Percentiles rank a stretch among this genome's conserved stretches.
phyloP scores from a whole-genome alignment of 2,329 filamentous ascomycete species.

The Penicillium brasilianum region DNA sequence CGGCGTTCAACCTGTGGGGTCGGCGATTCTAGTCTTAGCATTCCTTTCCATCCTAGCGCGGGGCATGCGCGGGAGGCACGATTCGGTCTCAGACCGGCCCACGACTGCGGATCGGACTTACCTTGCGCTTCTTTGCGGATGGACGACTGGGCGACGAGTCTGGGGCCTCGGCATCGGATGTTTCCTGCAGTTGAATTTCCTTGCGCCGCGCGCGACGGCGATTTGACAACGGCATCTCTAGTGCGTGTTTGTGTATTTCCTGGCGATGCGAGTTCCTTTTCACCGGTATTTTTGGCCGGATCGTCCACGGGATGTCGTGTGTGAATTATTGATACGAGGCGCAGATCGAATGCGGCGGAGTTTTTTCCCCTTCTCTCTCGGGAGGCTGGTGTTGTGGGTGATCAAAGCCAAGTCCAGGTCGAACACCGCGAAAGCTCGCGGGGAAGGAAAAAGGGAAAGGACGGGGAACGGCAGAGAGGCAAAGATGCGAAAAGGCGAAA shows the following conservation, averaged over 20 bases:
- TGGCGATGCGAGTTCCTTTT: not conserved
- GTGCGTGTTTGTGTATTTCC: not conserved
- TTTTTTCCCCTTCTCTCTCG: constrained; percentile 13
- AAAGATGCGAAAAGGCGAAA: constrained; percentile 23
- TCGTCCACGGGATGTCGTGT: not conserved
- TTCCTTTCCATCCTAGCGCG: constrained; percentile 13
- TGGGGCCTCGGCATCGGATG: constrained; percentile 51
- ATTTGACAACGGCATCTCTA: constrained; percentile 51
- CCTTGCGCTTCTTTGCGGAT: constrained; percentile 56
- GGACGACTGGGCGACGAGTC: constrained; percentile 55
- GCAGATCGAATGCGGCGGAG: not conserved
- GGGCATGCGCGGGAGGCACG: constrained; percentile 4
- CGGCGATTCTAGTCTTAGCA: constrained; percentile 18
- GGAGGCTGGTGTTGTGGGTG: constrained; percentile 8
- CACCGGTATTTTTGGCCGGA: not conserved
- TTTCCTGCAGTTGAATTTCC: constrained; percentile 51
- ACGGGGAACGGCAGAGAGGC: constrained; percentile 14
- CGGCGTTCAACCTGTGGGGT: constrained; percentile 42
- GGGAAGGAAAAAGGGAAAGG: constrained; percentile 16
- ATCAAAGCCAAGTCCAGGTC: constrained; percentile 9
- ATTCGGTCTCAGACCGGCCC: constrained; percentile 18
- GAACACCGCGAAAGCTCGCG: constrained; percentile 17
- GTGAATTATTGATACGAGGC: not conserved
- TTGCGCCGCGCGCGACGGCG: constrained; percentile 53
- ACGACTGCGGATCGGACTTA: constrained; percentile 31